Percentiles rank a stretch among this genome's conserved stretches.
phyloP scores from a whole-genome alignment of 2,329 filamentous ascomycete species.

The Verruconis gallopava region DNA sequence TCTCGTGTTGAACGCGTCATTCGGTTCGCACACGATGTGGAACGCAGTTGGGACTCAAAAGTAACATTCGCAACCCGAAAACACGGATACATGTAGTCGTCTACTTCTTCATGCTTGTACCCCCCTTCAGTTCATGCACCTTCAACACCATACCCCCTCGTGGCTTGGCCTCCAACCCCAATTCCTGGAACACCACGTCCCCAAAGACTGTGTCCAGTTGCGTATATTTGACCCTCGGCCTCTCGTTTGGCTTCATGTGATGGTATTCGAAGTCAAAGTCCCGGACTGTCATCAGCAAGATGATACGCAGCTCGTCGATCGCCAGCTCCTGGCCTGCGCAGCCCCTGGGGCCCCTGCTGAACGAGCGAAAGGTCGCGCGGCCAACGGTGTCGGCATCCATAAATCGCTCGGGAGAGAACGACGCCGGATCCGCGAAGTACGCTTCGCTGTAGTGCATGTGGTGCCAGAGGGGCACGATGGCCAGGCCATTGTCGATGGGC shows the following conservation, averaged over 20 bases:
- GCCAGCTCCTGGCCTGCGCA: constrained; percentile 46
- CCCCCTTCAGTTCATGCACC: constrained; percentile 15
- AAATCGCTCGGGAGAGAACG: background rate
- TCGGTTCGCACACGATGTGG: no score
- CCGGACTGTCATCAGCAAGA: constrained; percentile 36
- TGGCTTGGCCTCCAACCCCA: constrained; percentile 20
- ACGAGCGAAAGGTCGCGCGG: constrained; percentile 36
- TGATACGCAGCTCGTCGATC: constrained; percentile 38
- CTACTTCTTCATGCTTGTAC: no score
- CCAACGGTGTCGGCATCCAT: background rate
- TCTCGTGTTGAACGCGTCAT: no score
- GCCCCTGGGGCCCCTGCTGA: constrained; percentile 40
- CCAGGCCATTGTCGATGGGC: background rate
- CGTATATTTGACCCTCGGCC: constrained; percentile 16
- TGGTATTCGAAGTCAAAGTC: constrained; percentile 35
- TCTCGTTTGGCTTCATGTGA: constrained; percentile 18
- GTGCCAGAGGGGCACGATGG: constrained; percentile 9
- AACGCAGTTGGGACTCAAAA: no score
- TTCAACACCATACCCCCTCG: constrained; percentile 22
- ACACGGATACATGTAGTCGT: no score
- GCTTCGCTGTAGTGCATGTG: constrained; percentile 13
- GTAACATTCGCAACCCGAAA: no score
- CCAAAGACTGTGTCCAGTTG: constrained; percentile 20
- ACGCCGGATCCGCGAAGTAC: constrained; percentile 14
- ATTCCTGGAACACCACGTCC: constrained; percentile 21